Percentiles rank a stretch among this genome's conserved stretches.
These are phyloP conservation scores for Elsinoe australis DNA, from an alignment of 2,329 filamentous ascomycete genomes.

Conservation along the genomic window DNA sequence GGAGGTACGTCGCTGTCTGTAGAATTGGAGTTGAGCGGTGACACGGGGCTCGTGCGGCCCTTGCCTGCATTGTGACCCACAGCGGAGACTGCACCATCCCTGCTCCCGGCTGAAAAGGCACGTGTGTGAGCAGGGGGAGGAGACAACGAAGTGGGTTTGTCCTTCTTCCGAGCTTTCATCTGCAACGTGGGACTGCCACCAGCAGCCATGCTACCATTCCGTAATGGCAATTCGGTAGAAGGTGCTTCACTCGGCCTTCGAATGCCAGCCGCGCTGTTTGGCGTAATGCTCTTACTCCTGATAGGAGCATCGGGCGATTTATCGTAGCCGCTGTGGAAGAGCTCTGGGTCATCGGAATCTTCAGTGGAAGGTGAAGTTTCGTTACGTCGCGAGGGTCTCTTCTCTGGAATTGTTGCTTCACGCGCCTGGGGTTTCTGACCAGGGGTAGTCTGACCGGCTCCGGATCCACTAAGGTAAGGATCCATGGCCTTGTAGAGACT, in stretches of 20 bases:
- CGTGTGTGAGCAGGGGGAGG: neutral
- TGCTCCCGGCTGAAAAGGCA: neutral
- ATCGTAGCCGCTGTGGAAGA: constrained; percentile 69
- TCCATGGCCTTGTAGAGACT: constrained; percentile 83
- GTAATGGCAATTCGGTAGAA: constrained; percentile 16
- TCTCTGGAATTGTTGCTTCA: neutral
- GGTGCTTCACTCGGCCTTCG: constrained; percentile 15
- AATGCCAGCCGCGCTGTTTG: constrained; percentile 16
- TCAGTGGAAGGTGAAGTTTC: constrained; percentile 19
- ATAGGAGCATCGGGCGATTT: constrained; percentile 66
- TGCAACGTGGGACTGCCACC: constrained; percentile 5
- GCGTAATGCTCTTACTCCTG: constrained; percentile 31
- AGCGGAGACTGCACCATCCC: neutral
- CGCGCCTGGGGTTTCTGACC: constrained; percentile 19
- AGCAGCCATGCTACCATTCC: constrained; percentile 6
- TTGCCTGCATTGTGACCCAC: constrained; percentile 2
- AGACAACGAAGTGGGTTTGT: constrained; percentile 9
- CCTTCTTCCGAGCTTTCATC: constrained; percentile 13
- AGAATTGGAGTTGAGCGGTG: neutral
- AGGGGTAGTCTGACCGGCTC: constrained; percentile 26
- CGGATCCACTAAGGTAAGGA: constrained; percentile 63
- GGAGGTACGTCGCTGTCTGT: constrained; percentile 1
- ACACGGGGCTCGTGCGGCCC: constrained; percentile 3
- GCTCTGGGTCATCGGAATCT: constrained; percentile 41
- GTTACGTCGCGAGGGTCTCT: constrained; percentile 18